Conservation (phyloP, 768 basidiomycete species). For the Mrakia frigida region DNA sequence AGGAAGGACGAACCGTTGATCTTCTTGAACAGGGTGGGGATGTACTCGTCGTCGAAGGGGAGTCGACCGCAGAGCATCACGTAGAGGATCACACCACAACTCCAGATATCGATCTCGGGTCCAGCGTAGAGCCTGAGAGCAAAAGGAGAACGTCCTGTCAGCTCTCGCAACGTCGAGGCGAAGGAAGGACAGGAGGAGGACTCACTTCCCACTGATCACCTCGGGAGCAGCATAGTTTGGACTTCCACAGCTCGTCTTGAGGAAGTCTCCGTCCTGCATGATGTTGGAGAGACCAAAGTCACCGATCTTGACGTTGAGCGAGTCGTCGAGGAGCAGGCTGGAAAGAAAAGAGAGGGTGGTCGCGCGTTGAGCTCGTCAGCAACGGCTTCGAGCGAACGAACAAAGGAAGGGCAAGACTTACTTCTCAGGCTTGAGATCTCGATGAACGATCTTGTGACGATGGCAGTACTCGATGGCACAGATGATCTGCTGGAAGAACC, state of each 20-base stretch:
- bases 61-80: conserved; percentile 93
- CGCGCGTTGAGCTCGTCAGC: conserved; percentile 50
- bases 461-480: conserved; percentile 79
- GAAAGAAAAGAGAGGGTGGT: conserved; percentile 45
- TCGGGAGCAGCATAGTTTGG: conserved; percentile 99
- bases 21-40: conserved; percentile 85
- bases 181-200: conserved; percentile 2
- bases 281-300: conserved; percentile 96
- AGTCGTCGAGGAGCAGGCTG: conserved; percentile 46
- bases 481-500: conserved; percentile 98
- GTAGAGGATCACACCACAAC: conserved; percentile 95
- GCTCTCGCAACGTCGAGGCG: neutral
- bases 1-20: conserved; percentile 58
- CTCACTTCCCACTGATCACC: conserved; percentile 80
- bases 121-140: conserved; percentile 69
- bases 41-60: conserved; percentile 96
- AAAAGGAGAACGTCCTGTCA: neutral
- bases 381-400: conserved; percentile 52
- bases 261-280: conserved; percentile 91
- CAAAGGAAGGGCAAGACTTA: conserved; percentile 35
- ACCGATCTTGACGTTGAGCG: conserved; percentile 78
- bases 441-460: conserved; percentile 91
- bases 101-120: conserved; percentile 98
- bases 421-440: conserved; percentile 97
- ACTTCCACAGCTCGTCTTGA: conserved; percentile 95